phyloP scores from a whole-genome alignment of 805 yeast genomes.

The Saccharomyces jurei region DNA sequence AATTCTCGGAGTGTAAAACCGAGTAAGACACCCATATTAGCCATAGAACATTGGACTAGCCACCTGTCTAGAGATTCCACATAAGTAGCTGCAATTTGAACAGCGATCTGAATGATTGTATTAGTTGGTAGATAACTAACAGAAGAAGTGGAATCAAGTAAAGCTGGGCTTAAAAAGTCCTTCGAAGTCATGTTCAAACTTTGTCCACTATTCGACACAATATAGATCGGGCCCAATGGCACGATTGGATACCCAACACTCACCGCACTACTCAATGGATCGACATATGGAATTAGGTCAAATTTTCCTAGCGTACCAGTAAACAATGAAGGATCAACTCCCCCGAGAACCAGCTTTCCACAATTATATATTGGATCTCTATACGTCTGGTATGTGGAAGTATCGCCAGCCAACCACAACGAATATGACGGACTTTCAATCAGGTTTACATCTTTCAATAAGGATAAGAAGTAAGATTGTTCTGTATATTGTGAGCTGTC shows the following conservation, averaged over 20 bases:
- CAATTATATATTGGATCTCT: slow-evolving; percentile 7
- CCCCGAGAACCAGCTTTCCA: slow-evolving; percentile 47
- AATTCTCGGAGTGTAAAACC: slow-evolving; percentile 47
- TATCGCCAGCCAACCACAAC: slow-evolving; percentile 31
- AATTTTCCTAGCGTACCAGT: slow-evolving; percentile 42
- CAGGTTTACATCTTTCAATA: slow-evolving; percentile 23
- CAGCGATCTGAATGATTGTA: slow-evolving; percentile 51
- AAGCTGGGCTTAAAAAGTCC: slow-evolving; percentile 40
- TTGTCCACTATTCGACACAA: slow-evolving; percentile 36
- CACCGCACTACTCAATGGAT: slow-evolving; percentile 10
- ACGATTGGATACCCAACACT: slow-evolving; percentile 38
- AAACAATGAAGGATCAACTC: slow-evolving; percentile 41
- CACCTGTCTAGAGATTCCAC: slow-evolving; percentile 40
- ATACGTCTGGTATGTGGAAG: slow-evolving; percentile 3
- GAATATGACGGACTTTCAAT: slow-evolving; percentile 40
- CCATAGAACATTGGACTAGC: slow-evolving; percentile 56
- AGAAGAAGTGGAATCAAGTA: slow-evolving; percentile 48
- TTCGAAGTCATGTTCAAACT: slow-evolving; percentile 30
- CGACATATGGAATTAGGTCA: slow-evolving; percentile 39
- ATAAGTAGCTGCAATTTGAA: slow-evolving; percentile 63
- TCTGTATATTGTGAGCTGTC: slow-evolving; percentile 14
- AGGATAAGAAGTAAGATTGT: slow-evolving; percentile 29
- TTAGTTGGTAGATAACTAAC: slow-evolving; percentile 48
- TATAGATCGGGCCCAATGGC: slow-evolving; percentile 39
- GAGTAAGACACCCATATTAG: slow-evolving; percentile 40